Evolutionary conservation across 2,329 filamentous ascomycete genomes (phyloP), one percentile per base, ranked within the genome.

Genomic region (Aspergillus sp.): DNA sequence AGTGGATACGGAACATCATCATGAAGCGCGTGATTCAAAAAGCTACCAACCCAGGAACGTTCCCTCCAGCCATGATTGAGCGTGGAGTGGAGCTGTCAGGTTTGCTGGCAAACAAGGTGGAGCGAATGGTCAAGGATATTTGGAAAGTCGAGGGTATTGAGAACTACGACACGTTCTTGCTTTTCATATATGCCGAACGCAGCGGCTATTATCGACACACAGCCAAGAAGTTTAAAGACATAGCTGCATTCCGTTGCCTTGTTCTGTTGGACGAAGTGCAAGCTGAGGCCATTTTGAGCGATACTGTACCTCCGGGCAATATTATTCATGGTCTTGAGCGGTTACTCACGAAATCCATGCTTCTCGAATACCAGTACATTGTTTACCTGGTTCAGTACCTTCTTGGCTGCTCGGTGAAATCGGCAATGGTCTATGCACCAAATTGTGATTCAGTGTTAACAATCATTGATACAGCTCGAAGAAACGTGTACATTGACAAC

Each of bases 261-360:
- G 32, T 10, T 29, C 30, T 32, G 40, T 12, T 47, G n/a, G 45
- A 43, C 33, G 33, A 39, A 35, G 9, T 33, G 32, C 19, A 39
- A 27, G 40, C 34, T 8, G 45, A 47, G 36, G 6, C 27, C 9
- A 4, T 38, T 35, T 33, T 42, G 19, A 12, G 27, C 12, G 9
- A 26, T 26, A 47, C 45, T 12, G 27, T 28, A 10, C 34, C 41
- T n/a, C 45, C 45, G 12, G 40, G 35, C 12, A 47, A 47, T 28
- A 34, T 43, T 33, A n/a, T 43, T 5, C 41, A 47, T 40, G 45
- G 27, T 3, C 34, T 43, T 28, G 41, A 47, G 30, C 40, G 41
- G 2, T 9, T 47, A 29, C 34, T 39, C 29, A n/a, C 35, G n/a
- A 28, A 2, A 19, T 33, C 33, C 26, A 34, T 41, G 38, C 9